These are phyloP conservation scores for Aleurites moluccanus DNA, from an alignment of 441 rosid genomes.

Conservation along the genomic window DNA sequence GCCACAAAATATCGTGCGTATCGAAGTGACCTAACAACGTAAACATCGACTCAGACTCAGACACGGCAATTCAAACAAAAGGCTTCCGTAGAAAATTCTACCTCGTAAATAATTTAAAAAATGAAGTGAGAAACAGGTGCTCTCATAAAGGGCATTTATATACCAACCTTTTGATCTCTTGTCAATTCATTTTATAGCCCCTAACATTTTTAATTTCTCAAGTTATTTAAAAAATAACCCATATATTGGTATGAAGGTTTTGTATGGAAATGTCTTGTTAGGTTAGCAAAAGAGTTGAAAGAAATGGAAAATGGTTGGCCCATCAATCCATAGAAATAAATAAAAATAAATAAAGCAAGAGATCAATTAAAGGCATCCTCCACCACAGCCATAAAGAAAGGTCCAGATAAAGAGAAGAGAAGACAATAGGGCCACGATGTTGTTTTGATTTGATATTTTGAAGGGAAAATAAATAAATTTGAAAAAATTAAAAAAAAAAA, in stretches of 20 bases:
- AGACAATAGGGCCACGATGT: neutral
- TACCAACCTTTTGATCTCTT: too few species aligned
- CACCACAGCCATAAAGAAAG: constrained; percentile 29
- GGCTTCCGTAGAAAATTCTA: neutral
- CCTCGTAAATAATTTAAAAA: neutral
- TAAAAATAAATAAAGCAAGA: constrained; percentile 3
- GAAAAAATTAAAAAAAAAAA: too few species aligned
- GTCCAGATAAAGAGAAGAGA: constrained; percentile 11
- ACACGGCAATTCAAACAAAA: neutral
- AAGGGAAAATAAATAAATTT: neutral
- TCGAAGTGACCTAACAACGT: neutral
- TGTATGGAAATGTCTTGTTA: too few species aligned
- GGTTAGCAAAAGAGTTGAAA: neutral
- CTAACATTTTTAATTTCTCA: too few species aligned
- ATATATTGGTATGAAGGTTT: too few species aligned
- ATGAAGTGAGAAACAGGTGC: constrained; percentile 9
- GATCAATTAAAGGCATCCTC: constrained; percentile 1
- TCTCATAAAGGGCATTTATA: neutral
- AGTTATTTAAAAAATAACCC: too few species aligned
- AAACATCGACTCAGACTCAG: neutral
- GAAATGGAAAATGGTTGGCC: neutral
- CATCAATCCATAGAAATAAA: neutral
- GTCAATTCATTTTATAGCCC: too few species aligned
- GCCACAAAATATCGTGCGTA: neutral
- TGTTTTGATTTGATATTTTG: neutral